A percentile compares a stretch with the other conserved stretches of the same genome.
phyloP scores from a whole-genome alignment of 169 alveolate species.

The Plasmodium cynomolgi region DNA sequence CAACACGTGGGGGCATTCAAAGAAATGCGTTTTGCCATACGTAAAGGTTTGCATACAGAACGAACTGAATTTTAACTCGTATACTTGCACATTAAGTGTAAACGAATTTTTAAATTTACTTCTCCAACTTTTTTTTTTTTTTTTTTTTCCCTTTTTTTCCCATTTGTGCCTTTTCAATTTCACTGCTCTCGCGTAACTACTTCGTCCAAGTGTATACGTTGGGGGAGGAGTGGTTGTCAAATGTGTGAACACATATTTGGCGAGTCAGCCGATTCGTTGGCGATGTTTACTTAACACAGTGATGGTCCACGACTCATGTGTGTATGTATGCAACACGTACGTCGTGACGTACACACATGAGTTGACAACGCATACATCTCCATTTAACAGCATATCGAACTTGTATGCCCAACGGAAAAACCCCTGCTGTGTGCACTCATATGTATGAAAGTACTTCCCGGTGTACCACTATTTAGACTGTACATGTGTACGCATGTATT shows the following conservation, averaged over 20 bases:
- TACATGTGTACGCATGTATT: background rate
- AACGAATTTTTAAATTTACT: background rate
- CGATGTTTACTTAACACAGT: background rate
- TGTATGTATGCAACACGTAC: background rate
- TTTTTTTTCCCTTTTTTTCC: background rate
- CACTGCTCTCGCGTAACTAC: background rate
- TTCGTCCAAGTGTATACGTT: background rate
- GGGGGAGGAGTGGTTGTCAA: background rate
- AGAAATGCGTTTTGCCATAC: background rate
- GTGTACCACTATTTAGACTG: background rate
- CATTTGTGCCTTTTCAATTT: background rate
- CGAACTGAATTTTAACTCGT: background rate
- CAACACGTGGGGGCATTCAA: conserved; percentile 3
- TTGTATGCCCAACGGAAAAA: background rate
- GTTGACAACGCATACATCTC: background rate
- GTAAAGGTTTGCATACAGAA: background rate
- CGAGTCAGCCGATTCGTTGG: background rate
- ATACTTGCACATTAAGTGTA: background rate
- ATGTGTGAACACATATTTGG: background rate
- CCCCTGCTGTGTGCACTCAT: background rate
- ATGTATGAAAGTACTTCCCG: background rate
- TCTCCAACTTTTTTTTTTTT: background rate
- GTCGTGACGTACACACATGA: background rate
- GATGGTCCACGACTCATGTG: background rate
- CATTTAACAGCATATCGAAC: background rate